phyloP scores from a whole-genome alignment of 1,139 yeast species.

The Pichia sp. region DNA sequence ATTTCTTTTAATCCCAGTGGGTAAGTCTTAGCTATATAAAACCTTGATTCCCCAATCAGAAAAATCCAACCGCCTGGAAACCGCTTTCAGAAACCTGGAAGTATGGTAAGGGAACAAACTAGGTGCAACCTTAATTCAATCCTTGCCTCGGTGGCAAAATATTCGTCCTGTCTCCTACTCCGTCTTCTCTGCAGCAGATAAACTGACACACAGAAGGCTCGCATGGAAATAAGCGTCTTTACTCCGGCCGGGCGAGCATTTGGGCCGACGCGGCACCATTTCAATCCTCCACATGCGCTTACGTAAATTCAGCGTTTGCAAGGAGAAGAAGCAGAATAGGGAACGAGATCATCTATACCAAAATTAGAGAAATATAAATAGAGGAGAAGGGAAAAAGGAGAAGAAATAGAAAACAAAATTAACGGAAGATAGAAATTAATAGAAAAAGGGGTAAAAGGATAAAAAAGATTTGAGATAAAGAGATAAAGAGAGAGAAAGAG shows the following conservation, averaged over 20 bases:
- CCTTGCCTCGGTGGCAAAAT: not conserved
- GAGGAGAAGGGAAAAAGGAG: conserved; percentile 2
- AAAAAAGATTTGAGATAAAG: not conserved
- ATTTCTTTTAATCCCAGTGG: too few relatives aligned
- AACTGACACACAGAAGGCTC: not conserved
- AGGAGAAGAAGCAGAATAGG: not conserved
- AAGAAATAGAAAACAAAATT: conserved; percentile 2
- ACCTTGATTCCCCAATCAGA: too few relatives aligned
- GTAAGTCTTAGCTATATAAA: too few relatives aligned
- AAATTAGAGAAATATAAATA: not conserved
- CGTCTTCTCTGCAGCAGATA: not conserved
- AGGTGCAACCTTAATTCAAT: too few relatives aligned
- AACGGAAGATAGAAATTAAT: not conserved
- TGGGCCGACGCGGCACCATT: too few relatives aligned
- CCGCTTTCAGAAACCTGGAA: too few relatives aligned
- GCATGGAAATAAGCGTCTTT: conserved; percentile 4
- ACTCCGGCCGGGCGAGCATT: not conserved
- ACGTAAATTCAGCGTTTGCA: too few relatives aligned
- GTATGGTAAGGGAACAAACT: too few relatives aligned
- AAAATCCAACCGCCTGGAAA: too few relatives aligned
- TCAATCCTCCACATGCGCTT: too few relatives aligned
- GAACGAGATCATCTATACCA: not conserved
- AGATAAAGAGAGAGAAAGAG: not conserved
- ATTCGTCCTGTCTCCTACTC: not conserved
- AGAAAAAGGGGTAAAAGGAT: not conserved